These are phyloP conservation scores for Petasospora fabianii DNA, from an alignment of 1,139 yeast genomes.

Conservation along the genomic window DNA sequence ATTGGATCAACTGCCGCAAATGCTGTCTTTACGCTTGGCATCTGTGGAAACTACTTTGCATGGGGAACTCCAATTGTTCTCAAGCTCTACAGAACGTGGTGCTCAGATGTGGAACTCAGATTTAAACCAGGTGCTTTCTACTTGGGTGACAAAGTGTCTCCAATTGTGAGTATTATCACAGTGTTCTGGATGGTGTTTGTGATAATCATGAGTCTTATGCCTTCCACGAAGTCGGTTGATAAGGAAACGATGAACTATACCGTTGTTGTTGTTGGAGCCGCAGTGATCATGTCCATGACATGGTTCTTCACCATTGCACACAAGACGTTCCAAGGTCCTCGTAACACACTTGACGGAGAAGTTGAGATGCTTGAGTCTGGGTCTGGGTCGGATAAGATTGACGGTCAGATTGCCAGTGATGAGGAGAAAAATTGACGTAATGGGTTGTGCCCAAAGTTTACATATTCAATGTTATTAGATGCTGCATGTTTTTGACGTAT, in stretches of 20 bases:
- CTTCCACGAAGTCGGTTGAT: constrained; percentile 39
- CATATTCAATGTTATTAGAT: too few relatives aligned
- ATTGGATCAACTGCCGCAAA: constrained; percentile 53
- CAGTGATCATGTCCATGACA: constrained; percentile 41
- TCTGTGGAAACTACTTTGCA: constrained; percentile 53
- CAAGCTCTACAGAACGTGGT: constrained; percentile 31
- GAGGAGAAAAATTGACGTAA: constrained; percentile 1
- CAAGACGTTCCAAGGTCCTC: constrained; percentile 16
- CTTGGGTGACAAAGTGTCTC: constrained; percentile 48
- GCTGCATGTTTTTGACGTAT: too few relatives aligned
- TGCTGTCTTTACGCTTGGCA: constrained; percentile 52
- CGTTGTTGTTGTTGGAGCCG: constrained; percentile 48
- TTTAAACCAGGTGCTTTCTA: constrained; percentile 64
- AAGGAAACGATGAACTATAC: constrained; percentile 55
- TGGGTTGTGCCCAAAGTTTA: too few relatives aligned
- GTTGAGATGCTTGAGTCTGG: not conserved
- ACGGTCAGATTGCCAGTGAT: constrained; percentile 1
- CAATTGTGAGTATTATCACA: constrained; percentile 32
- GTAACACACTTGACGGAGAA: constrained; percentile 11
- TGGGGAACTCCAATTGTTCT: constrained; percentile 53
- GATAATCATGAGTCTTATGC: constrained; percentile 45
- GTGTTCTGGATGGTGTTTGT: constrained; percentile 34
- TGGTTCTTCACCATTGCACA: constrained; percentile 33
- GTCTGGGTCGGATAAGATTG: constrained; percentile 7
- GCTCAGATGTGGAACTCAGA: constrained; percentile 36